Evolutionary conservation across 192 early-diverging fungal genomes (phyloP).

Genomic region (Dimargaris xerosporica): DNA sequence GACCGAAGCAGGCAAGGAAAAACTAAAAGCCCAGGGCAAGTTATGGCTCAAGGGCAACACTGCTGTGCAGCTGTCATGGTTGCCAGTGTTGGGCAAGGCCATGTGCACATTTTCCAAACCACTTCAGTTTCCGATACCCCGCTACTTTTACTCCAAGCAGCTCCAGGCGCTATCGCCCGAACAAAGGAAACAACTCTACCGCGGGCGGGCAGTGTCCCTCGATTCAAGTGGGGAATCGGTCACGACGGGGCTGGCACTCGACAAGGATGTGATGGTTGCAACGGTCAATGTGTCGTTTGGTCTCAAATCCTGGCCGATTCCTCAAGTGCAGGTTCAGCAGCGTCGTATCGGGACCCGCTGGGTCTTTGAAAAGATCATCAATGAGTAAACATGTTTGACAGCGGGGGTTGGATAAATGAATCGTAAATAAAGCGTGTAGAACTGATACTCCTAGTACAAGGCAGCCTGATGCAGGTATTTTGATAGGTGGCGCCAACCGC

Average conservation of each 20-base stretch:
- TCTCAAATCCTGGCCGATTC: background rate
- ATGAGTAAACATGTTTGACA: no score
- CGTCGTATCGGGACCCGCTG: background rate
- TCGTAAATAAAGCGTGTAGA: no score
- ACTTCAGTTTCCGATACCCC: slow-evolving; percentile 56
- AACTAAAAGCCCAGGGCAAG: slow-evolving; percentile 9
- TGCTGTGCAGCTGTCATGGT: slow-evolving; percentile 60
- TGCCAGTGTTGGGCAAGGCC: slow-evolving; percentile 56
- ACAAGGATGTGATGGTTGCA: slow-evolving; percentile 3
- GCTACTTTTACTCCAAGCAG: slow-evolving; percentile 24
- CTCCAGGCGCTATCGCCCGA: background rate
- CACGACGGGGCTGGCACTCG: background rate
- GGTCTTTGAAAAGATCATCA: slow-evolving; percentile 1
- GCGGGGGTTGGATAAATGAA: no score
- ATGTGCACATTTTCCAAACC: slow-evolving; percentile 60
- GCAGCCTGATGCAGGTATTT: no score
- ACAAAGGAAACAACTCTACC: background rate
- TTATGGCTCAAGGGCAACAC: slow-evolving; percentile 64
- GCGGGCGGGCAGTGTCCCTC: background rate
- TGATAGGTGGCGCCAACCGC: no score
- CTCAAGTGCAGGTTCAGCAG: background rate
- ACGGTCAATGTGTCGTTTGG: background rate
- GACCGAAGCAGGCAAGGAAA: background rate
- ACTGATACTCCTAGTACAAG: no score
- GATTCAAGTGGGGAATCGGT: no score